Conservation (phyloP, 768 basidiomycete genomes). For the Trametes meyenii region DNA sequence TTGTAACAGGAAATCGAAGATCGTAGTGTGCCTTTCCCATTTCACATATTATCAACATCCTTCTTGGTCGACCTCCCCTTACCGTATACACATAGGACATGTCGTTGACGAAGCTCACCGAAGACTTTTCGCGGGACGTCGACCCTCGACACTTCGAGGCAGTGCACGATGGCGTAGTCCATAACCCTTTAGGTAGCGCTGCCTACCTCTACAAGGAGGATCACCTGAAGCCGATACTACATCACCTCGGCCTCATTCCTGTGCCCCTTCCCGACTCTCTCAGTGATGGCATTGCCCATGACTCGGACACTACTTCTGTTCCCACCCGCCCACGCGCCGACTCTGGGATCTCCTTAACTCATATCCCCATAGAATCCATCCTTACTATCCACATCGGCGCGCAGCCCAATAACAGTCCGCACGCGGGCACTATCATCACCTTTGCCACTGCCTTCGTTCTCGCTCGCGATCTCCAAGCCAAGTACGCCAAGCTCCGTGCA, state of each 20-base stretch:
- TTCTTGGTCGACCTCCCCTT: too few species aligned
- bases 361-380: not conserved
- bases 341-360: not conserved
- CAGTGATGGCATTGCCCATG: too few species aligned
- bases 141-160: not conserved
- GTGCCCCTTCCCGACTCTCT: too few species aligned
- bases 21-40: too few species aligned
- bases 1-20: too few species aligned
- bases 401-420: slow-evolving; percentile 39
- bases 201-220: slow-evolving; percentile 28
- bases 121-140: not conserved
- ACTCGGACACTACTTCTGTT: too few species aligned
- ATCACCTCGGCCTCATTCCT: slow-evolving; percentile 13
- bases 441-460: slow-evolving; percentile 34
- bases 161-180: slow-evolving; percentile 28
- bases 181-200: slow-evolving; percentile 32
- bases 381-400: slow-evolving; percentile 33
- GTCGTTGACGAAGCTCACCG: not conserved
- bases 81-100: too few species aligned
- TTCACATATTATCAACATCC: too few species aligned
- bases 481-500: slow-evolving; percentile 12
- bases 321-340: not conserved
- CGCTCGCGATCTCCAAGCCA: slow-evolving; percentile 25
- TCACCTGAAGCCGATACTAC: slow-evolving; percentile 11
- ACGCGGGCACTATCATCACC: slow-evolving; percentile 34